phyloP scores from a whole-genome alignment of 495 filamentous ascomycete genomes.

The Hypoxylon trugodes region DNA sequence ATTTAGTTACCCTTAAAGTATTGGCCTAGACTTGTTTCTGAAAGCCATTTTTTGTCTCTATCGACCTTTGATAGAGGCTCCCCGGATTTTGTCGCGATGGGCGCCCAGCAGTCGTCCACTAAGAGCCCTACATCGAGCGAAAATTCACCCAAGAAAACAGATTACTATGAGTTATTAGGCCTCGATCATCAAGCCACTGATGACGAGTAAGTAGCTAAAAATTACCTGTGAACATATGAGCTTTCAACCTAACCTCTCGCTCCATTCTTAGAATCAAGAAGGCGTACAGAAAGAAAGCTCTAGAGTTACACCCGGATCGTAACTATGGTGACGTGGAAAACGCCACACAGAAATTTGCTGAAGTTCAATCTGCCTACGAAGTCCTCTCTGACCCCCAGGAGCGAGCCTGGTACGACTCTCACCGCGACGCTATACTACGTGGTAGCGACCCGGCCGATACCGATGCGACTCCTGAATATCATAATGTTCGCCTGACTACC shows the following conservation, averaged over 20 bases:
- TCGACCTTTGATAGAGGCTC: not conserved
- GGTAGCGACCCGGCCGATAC: slow-evolving; percentile 61
- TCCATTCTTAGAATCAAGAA: slow-evolving; percentile 77
- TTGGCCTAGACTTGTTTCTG: too few relatives aligned
- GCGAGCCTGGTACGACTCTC: slow-evolving; percentile 96
- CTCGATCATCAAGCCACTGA: slow-evolving; percentile 75
- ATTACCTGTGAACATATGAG: not conserved
- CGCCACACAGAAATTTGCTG: slow-evolving; percentile 85
- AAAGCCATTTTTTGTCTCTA: not conserved
- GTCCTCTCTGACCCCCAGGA: slow-evolving; percentile 95
- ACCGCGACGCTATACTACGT: slow-evolving; percentile 82
- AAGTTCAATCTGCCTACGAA: slow-evolving; percentile 92
- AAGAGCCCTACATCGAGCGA: slow-evolving; percentile 45
- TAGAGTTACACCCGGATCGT: slow-evolving; percentile 94
- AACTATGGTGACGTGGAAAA: slow-evolving; percentile 88
- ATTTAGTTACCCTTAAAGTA: too few relatives aligned
- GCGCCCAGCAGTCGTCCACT: slow-evolving; percentile 76
- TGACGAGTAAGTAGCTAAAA: slow-evolving; percentile 73
- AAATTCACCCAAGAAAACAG: slow-evolving; percentile 63
- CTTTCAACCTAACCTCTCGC: slow-evolving; percentile 20
- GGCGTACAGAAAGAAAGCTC: slow-evolving; percentile 87
- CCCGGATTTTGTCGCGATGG: slow-evolving; percentile 63
- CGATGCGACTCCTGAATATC: slow-evolving; percentile 59
- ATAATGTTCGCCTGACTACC: slow-evolving; percentile 75
- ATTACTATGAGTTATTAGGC: slow-evolving; percentile 91